These are phyloP conservation scores for Skeletonema grethae DNA, from an alignment of 108 stramenopile species.

Conservation along the genomic window DNA sequence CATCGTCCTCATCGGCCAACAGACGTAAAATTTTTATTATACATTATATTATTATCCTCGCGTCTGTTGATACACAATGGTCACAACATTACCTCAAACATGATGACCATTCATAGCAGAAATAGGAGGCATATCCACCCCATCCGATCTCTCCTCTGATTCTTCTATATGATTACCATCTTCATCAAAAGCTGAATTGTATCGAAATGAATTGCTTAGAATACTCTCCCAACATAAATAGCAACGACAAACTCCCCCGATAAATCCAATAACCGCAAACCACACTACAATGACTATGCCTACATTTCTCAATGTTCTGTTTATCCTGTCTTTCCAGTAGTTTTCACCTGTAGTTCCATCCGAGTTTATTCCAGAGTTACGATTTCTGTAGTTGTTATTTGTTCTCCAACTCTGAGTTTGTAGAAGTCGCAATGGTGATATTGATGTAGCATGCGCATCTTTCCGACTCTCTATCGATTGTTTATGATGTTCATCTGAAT, in stretches of 20 bases:
- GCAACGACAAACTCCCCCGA: not conserved
- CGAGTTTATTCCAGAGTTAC: not conserved
- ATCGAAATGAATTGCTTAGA: not conserved
- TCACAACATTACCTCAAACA: not conserved
- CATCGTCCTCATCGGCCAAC: too few species aligned
- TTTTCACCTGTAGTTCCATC: not conserved
- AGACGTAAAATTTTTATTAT: too few species aligned
- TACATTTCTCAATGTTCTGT: not conserved
- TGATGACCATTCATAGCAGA: not conserved
- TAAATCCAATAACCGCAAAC: constrained; percentile 2
- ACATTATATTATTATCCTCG: too few species aligned
- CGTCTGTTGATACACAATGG: too few species aligned
- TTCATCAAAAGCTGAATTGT: not conserved
- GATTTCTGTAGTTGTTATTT: not conserved
- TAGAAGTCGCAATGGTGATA: not conserved
- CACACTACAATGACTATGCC: not conserved
- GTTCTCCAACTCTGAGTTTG: constrained; percentile 6
- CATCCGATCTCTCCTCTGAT: not conserved
- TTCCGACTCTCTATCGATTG: not conserved
- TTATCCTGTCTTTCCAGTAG: not conserved
- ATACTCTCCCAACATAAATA: constrained; percentile 8
- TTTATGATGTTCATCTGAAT: not conserved
- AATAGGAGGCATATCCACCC: not conserved
- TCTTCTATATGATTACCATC: not conserved
- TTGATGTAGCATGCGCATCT: not conserved